These are phyloP conservation scores for Penicillium egyptiacum DNA, from an alignment of 495 filamentous ascomycete species.

Conservation along the genomic window DNA sequence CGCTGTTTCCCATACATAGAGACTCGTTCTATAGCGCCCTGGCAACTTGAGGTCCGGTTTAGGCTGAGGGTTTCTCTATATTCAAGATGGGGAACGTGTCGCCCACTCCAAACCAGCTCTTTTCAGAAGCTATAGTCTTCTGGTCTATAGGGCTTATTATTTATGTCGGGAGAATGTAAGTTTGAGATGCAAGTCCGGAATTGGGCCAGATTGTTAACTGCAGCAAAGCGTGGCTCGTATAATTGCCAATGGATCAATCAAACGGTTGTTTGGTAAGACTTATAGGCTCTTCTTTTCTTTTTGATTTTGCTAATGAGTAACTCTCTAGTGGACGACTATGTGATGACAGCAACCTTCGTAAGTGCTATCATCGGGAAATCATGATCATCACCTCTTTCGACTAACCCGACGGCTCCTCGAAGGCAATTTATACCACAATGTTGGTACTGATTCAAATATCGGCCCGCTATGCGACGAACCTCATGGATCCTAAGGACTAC, in stretches of 20 bases:
- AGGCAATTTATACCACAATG: constrained; percentile 55
- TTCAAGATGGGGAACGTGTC: constrained; percentile 37
- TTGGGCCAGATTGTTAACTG: constrained; percentile 15
- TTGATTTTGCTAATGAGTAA: background rate
- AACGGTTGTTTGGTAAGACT: constrained; percentile 37
- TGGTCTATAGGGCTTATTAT: constrained; percentile 36
- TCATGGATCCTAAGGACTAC: constrained; percentile 56
- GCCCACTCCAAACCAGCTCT: constrained; percentile 34
- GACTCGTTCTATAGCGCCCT: background rate
- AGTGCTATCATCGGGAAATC: constrained; percentile 9
- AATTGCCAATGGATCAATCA: constrained; percentile 36
- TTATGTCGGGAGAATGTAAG: constrained; percentile 37
- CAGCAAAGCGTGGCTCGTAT: constrained; percentile 28
- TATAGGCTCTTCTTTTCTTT: constrained; percentile 34
- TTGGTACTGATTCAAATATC: constrained; percentile 59
- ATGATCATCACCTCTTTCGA: background rate
- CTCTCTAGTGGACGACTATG: constrained; percentile 51
- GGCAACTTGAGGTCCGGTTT: background rate
- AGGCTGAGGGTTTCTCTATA: constrained; percentile 10
- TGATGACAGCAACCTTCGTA: constrained; percentile 58
- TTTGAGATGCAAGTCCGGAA: background rate
- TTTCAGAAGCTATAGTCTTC: constrained; percentile 35
- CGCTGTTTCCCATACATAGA: background rate
- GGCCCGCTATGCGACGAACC: constrained; percentile 55
- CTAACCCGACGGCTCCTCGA: background rate